These are phyloP conservation scores for Nitzschia sp. DNA, from an alignment of 108 stramenopile genomes.

Conservation along the genomic window DNA sequence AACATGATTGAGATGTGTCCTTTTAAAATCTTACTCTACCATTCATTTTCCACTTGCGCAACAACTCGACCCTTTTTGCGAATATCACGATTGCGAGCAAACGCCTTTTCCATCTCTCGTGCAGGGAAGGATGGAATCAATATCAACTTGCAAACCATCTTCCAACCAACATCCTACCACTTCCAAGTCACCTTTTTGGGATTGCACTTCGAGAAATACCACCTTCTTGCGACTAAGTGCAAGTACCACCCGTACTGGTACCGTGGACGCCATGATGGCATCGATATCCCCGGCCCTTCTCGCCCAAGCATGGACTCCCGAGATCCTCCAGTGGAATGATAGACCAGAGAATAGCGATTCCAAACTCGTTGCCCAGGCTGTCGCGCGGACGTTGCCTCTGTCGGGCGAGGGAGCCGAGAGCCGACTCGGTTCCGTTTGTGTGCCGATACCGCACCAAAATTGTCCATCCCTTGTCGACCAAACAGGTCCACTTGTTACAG, in stretches of 20 bases:
- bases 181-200: background rate
- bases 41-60: background rate
- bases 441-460: constrained; percentile 65
- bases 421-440: constrained; percentile 58
- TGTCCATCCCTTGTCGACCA: constrained; percentile 50
- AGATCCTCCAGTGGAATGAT: background rate
- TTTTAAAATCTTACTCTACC: no score
- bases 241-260: no score
- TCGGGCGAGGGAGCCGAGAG: constrained; percentile 42
- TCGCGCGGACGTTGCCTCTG: constrained; percentile 43
- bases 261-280: no score
- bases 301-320: constrained; percentile 7
- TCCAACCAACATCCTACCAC: constrained; percentile 4
- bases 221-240: no score
- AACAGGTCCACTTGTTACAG: no score
- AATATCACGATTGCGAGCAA: constrained; percentile 5
- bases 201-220: background rate
- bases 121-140: constrained; percentile 7
- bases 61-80: background rate
- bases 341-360: background rate
- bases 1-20: no score
- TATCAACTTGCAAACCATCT: background rate
- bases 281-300: no score
- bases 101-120: constrained; percentile 4
- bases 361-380: constrained; percentile 5